Conservation (phyloP, 2,329 filamentous ascomycete species). For the Dendrostoma leiphaemia region DNA sequence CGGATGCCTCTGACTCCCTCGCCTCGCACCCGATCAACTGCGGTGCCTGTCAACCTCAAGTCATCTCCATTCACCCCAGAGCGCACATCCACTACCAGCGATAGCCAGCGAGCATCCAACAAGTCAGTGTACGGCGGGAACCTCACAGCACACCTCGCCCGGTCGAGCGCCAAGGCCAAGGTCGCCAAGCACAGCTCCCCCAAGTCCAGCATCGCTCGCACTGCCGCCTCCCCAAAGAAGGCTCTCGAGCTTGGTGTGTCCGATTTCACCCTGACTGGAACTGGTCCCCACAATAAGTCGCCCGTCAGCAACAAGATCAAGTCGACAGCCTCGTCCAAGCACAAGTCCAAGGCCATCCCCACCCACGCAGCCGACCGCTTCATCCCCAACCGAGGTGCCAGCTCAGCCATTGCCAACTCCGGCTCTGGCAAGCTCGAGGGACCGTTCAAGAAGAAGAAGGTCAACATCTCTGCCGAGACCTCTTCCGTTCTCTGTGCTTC, state of each 20-base stretch:
- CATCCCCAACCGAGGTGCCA: constrained; percentile 89
- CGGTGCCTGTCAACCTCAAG: constrained; percentile 50
- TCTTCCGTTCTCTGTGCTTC: constrained; percentile 76
- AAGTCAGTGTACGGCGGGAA: constrained; percentile 82
- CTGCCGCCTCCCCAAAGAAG: constrained; percentile 73
- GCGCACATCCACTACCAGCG: constrained; percentile 51
- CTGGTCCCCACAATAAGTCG: constrained; percentile 61
- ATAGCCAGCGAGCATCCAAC: constrained; percentile 47
- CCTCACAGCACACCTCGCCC: constrained; percentile 75
- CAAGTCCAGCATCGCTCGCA: constrained; percentile 90
- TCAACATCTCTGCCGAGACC: constrained; percentile 66
- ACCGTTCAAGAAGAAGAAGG: constrained; percentile 68
- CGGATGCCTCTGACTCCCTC: constrained; percentile 94
- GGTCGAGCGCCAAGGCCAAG: constrained; percentile 66
- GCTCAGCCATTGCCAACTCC: constrained; percentile 80
- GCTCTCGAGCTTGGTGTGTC: constrained; percentile 85
- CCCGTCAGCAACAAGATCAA: constrained; percentile 57
- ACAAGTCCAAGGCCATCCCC: constrained; percentile 72
- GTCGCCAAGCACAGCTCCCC: constrained; percentile 80
- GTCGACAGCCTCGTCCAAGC: constrained; percentile 36
- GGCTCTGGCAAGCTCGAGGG: constrained; percentile 80
- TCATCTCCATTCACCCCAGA: constrained; percentile 79
- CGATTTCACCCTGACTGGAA: constrained; percentile 87
- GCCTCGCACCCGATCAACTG: constrained; percentile 62
- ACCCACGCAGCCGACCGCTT: constrained; percentile 86